phyloP scores from a whole-genome alignment of 140 eudicot genomes.

The Anethum foeniculum region DNA sequence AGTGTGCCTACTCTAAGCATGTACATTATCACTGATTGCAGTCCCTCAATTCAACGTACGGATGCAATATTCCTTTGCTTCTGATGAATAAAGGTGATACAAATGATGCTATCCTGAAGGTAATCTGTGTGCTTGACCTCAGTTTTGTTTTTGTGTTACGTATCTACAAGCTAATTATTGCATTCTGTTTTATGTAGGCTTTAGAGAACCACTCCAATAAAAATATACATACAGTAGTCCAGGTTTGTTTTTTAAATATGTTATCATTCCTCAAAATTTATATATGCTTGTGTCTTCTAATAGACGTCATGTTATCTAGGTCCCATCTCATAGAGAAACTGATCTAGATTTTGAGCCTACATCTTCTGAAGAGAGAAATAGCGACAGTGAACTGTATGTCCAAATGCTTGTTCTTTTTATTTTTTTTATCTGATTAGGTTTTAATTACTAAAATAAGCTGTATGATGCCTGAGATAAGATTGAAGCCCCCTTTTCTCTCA shows the following conservation, averaged over 20 bases:
- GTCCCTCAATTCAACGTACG: constrained; percentile 63
- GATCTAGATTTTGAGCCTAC: constrained; percentile 62
- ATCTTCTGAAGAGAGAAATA: constrained; percentile 51
- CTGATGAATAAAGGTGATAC: constrained; percentile 47
- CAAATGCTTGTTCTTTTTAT: background rate
- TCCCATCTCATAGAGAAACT: constrained; percentile 71
- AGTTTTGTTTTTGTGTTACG: background rate
- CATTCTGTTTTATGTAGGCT: constrained; percentile 34
- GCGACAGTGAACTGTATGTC: constrained; percentile 13
- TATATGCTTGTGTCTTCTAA: background rate
- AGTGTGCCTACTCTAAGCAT: background rate
- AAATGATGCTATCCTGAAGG: constrained; percentile 57
- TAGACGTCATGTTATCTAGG: constrained; percentile 32
- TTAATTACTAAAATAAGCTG: background rate
- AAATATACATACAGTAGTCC: constrained; percentile 78
- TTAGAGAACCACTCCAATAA: constrained; percentile 72
- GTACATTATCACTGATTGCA: constrained; percentile 11
- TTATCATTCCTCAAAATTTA: constrained; percentile 2
- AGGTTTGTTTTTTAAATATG: constrained; percentile 37
- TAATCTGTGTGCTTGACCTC: background rate
- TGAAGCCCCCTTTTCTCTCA: background rate
- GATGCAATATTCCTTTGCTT: constrained; percentile 72
- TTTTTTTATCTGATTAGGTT: background rate
- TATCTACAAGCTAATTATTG: background rate
- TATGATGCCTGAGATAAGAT: background rate